Evolutionary conservation across 208 protist species (phyloP), one percentile per base, ranked within the genome.

Genomic region (Jaenimonas drosophilae): DNA sequence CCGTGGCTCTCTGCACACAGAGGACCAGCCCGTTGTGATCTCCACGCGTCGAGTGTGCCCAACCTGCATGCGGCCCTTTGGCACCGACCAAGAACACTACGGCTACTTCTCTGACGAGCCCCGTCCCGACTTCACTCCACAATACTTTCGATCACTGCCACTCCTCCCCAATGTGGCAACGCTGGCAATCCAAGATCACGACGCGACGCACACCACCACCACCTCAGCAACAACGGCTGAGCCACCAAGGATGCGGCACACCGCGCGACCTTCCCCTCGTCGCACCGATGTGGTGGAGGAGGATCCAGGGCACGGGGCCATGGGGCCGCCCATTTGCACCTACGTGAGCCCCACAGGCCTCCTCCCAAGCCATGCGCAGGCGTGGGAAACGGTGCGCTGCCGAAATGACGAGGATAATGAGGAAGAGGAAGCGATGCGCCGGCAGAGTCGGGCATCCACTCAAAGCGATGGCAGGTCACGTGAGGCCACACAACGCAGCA

Each of bases 61-160:
- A 7, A 49, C 64, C 36, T 71, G 64, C 21, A 51, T 59, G 0
- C 64, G 64, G 6, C 58, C 64, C 16, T 61, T 39, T 14, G 16
- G 5, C 5, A n/a, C 7, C 19, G 48, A 53, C 3, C 32, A 59
- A 27, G 41, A 58, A 14, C 16, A 51, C 38, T 39, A 49, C 32
- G 38, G 50, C 20, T 46, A 53, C 19, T 28, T 47, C 27, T 36
- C 51, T 7, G 48, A 43, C 43, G 55, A 4, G 6, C 37, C 49
- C 3, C 34, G 34, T n/a, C 4, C 29, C 12, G n/a, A n/a, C 3
- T 59, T 70, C 50, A 71, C 72, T 11, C 67, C 77, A 6, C 77
- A 79, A 21, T 87, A 87, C 61, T 87, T 87, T 48, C 56, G 77
- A 20, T 62, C 68, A 0, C 61, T 87, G 17, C 37, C 52, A 3